Evolutionary conservation across 306 rosid genomes (phyloP), one percentile per base, ranked within the genome.

Genomic region (Crotalaria pallida): DNA sequence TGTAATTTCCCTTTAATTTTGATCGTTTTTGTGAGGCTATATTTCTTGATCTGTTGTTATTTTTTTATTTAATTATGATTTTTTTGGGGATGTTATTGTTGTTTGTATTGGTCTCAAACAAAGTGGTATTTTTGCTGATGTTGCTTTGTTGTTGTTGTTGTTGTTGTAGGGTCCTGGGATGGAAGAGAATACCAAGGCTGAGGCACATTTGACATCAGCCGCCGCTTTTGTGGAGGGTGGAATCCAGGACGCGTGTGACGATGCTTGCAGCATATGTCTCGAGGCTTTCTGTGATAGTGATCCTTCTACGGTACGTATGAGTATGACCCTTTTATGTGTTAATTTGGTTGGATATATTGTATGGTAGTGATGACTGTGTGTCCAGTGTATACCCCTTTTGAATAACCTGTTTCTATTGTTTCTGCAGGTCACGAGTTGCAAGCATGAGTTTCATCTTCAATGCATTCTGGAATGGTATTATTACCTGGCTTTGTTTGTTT

Each of bases 151-250:
- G 27, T 58, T 76, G 48, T 8, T 36, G 23, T 21, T 52, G 31
- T 22, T 10, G 43, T 44, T 50, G 18, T 62, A 88, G 94, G 85
- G 71, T 76, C 73, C 78, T 24, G 89, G 29, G 10, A 73, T 81
- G 74, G 98, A 85, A 66, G 95, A 83, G 77, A 72, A 69, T 53
- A 59, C 71, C 5, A 79, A 67, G 61, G 80, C 90, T 26, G 96
- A 88, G 58, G 89, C 72, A 19, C 97, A 90, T 84, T 87, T 94
- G 89, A 87, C 96, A 23, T 94, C 98, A 13, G 89, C 97, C 12
- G 98, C 82, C 3, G 98, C 98, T 68, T 94, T 94, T 75, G 98
- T 94, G 17, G 97, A 94, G 80, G 98, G 98, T 43, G 98, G 98
- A 78, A 85, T 94, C 53, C 98, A 88, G 84, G 97, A 94, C 4